phyloP scores from a whole-genome alignment of 2,329 filamentous ascomycete genomes.

The Emergomyces pasteurianus region DNA sequence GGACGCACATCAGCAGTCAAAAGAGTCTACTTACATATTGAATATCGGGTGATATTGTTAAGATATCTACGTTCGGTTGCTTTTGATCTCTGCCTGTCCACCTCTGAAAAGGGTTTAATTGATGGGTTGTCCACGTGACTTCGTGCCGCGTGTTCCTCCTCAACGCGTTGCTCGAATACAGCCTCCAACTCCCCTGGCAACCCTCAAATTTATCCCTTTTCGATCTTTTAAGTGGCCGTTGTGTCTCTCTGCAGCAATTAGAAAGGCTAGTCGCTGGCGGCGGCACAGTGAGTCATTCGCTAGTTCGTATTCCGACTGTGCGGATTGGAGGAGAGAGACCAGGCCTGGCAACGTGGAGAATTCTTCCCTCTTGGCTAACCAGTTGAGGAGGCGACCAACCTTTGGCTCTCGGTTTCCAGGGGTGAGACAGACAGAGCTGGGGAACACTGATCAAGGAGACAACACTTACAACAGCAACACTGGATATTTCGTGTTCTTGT shows the following conservation, averaged over 20 bases:
- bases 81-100: background rate
- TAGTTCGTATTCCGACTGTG: background rate
- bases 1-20: background rate
- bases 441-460: background rate
- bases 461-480: background rate
- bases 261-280: background rate
- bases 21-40: constrained; percentile 2
- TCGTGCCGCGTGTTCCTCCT: constrained; percentile 9
- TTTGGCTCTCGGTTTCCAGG: background rate
- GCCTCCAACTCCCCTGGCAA: background rate
- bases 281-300: background rate
- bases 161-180: constrained; percentile 11
- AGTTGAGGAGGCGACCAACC: background rate
- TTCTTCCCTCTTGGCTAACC: background rate
- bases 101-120: constrained; percentile 6
- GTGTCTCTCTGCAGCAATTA: background rate
- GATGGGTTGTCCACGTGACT: constrained; percentile 9
- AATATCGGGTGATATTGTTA: background rate
- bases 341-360: background rate
- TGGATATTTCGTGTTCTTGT: background rate
- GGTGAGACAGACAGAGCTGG: background rate
- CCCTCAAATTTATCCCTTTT: background rate
- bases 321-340: background rate
- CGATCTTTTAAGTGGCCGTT: background rate
- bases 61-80: background rate